Conservation (phyloP, 1,139 yeast genomes). For the Suhomyces maxii region DNA sequence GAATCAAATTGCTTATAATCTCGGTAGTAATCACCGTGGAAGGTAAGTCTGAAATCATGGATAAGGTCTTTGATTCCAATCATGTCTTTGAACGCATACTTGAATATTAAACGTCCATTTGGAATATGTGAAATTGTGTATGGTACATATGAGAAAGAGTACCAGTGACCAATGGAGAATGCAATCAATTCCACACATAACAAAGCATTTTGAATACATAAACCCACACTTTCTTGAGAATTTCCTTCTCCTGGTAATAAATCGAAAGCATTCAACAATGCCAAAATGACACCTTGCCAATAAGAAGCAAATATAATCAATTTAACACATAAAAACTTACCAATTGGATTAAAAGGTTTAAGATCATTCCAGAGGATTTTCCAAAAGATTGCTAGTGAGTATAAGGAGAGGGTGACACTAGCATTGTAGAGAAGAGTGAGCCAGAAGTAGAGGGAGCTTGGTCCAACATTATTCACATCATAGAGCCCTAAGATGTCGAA, state of each 20-base stretch:
- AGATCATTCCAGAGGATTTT: conserved; percentile 77
- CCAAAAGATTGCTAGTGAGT: conserved; percentile 90
- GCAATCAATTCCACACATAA: conserved; percentile 82
- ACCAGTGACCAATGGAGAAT: conserved; percentile 86
- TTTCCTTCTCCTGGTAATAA: conserved; percentile 29
- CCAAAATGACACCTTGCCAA: conserved; percentile 87
- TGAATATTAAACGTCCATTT: conserved; percentile 62
- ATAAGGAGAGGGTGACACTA: conserved; percentile 79
- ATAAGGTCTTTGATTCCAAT: conserved; percentile 72
- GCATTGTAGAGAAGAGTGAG: conserved; percentile 69
- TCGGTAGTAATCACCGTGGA: conserved; percentile 69
- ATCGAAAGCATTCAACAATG: conserved; percentile 58
- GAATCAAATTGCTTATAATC: conserved; percentile 85
- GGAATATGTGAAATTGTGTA: conserved; percentile 64
- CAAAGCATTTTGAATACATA: conserved; percentile 72
- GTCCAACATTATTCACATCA: conserved; percentile 51
- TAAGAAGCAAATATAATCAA: conserved; percentile 92
- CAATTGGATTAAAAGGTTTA: conserved; percentile 80
- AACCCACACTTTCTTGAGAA: conserved; percentile 40
- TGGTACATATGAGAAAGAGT: conserved; percentile 77
- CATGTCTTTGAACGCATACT: conserved; percentile 72
- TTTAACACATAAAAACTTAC: conserved; percentile 90
- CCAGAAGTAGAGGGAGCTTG: conserved; percentile 61
- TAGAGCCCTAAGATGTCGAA: conserved; percentile 53
- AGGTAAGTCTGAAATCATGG: conserved; percentile 67